Evolutionary conservation across 768 basidiomycete genomes (phyloP), one percentile per base, ranked within the genome.

Genomic region (Auricularia auricula-judae): DNA sequence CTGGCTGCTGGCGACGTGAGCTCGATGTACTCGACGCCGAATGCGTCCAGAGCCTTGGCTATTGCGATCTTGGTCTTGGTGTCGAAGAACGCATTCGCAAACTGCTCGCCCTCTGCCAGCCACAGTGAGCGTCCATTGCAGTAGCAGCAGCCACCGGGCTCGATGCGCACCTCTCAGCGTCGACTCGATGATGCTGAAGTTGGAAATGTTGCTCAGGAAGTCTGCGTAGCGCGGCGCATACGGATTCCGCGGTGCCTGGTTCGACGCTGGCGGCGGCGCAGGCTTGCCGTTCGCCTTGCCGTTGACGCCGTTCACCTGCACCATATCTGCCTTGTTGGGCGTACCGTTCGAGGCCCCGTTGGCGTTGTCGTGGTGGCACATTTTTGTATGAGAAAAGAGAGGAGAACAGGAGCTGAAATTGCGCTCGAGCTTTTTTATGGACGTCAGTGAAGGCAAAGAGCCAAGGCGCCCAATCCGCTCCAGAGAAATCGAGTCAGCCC

Each of bases 1-100:
- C 96, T 98, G 29, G 97, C 96, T 54, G 90, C 93, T 60, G 97
- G 96, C 16, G 96, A 98, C 42, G 97, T 99, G 73, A 99, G 88
- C 73, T 99, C 97, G 72, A 99, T 94, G 82, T 99, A 99, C 74
- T 99, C 97, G 65, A 98, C 97, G 72, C 97, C 97, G 73, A 99
- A 98, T 61, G 94, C 95, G 81, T 98, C 95, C 65, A 98, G 86
- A 14, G 94, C 94, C 80, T 87, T 93, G 68, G 97, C 97, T 70
- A 99, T 99, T 74, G 95, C 94, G 74, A 98, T 97, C 85, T 99
- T 99, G 78, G 95, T 98, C 81, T 95, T 93, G 74, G 93, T 94
- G 74, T 97, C 96, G 74, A 98, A 99, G 83, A 99, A 99, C 63
- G 97, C 96, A 73, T 98, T 99, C 67, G 97, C 97, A 71, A 99